Conservation (phyloP, 257 asterid genomes). For the Ilex aquifolium region DNA sequence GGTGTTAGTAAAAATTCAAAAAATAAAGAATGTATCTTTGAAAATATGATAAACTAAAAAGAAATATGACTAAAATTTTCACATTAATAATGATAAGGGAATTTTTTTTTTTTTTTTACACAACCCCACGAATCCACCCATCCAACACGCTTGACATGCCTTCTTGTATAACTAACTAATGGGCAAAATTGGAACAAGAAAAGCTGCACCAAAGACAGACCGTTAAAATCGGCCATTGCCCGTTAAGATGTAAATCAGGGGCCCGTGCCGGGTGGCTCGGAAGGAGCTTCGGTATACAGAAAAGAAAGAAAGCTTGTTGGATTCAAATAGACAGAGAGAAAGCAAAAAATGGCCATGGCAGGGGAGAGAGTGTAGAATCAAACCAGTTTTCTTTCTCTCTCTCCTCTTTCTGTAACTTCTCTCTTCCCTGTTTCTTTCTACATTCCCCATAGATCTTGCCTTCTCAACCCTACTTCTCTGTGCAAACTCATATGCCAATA, state of each 20-base stretch:
- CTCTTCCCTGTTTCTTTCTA: slow-evolving; percentile 9
- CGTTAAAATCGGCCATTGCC: slow-evolving; percentile 5
- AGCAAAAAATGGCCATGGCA: slow-evolving; percentile 8
- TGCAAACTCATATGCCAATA: slow-evolving; percentile 5
- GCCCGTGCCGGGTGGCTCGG: slow-evolving; percentile 48
- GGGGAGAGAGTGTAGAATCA: slow-evolving; percentile 12
- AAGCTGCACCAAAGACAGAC: too few species aligned
- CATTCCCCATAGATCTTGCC: slow-evolving; percentile 14
- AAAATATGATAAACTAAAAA: too few species aligned
- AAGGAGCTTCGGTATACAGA: slow-evolving; percentile 22
- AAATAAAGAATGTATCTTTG: too few species aligned
- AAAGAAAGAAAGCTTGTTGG: slow-evolving; percentile 1
- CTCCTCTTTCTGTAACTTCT: slow-evolving; percentile 7
- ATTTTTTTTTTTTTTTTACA: too few species aligned
- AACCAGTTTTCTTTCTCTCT: slow-evolving; percentile 5
- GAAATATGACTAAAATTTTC: too few species aligned
- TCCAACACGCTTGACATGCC: too few species aligned
- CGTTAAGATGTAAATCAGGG: slow-evolving; percentile 4
- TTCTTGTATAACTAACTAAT: too few species aligned
- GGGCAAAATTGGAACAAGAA: too few species aligned
- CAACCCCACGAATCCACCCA: too few species aligned
- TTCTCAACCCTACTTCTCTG: slow-evolving; percentile 31
- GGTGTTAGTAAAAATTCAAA: too few species aligned
- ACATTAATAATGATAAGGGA: too few species aligned
- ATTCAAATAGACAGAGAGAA: not conserved